Base-by-base conservation (phyloP, 1,284 basidiomycete species). In the Pterulicium gracile region DNA sequence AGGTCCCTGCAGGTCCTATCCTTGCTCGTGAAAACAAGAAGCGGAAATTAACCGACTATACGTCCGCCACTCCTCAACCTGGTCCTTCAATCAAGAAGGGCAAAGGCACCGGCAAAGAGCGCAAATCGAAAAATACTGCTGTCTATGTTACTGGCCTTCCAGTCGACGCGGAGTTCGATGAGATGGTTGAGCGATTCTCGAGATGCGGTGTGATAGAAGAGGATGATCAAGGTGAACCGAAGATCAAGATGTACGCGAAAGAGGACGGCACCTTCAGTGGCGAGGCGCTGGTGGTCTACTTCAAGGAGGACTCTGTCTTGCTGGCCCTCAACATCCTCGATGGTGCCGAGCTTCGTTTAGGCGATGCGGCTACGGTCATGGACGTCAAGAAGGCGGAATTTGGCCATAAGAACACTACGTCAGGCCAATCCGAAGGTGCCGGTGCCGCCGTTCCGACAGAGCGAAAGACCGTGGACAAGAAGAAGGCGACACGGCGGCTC, bases 211-310 rank as follows among this genome's bases (percentile, higher is more conserved):
- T 98, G 19, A 79, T 98, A 49, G 84, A 97, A 59, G 88, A 96
- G 58, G 92, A 92, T 55, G 86, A 94, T 55, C 70, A 81, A 12
- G 92, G 91, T 10, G 74, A 88, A 46, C 84, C 88, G 12, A 87
- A 94, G 54, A 77, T 98, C 61, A 97, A 98, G 69, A 73, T 98
- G 68, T 98, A 99, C 63, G 82, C 86, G 47, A 81, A 80, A 51
- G 89, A 89, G 2, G 82, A 89, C 51, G 92, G 92, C n/a, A 65
- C 72, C 24, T 98, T 98, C 64, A 96, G 81, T 56, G 95, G 96
- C 24, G 95, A 98, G 54, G 95, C 95, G 1, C 67, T 98, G 51
- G 83, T 99, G 48, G 92, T 97, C 42, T 99, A 90, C 63, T 96
- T 98, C 72, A 97, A 97, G 62, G 91, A 95, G 58, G 95, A 94